Conservation (phyloP, 148 eudicot genomes). For the Chenopodium album region DNA sequence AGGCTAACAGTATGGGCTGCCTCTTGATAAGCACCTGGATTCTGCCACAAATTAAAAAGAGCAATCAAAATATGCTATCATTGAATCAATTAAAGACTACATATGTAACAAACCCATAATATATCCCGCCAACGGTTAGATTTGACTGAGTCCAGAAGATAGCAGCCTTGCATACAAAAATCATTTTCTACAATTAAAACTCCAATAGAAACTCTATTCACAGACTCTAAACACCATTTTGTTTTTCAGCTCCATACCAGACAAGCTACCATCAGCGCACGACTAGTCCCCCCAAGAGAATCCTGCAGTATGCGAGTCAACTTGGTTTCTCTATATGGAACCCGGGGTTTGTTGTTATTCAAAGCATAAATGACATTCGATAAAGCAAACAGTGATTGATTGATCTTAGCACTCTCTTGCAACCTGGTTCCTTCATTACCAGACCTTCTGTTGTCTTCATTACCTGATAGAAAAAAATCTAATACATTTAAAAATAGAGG, state of each 20-base stretch:
- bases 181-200: neutral
- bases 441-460: conserved; percentile 86
- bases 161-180: neutral
- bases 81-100: neutral
- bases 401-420: conserved; percentile 89
- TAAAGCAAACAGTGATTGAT: conserved; percentile 81
- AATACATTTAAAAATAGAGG: neutral
- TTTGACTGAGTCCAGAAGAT: neutral
- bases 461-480: conserved; percentile 45
- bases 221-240: neutral
- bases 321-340: conserved; percentile 92
- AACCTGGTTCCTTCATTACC: conserved; percentile 88
- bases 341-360: conserved; percentile 63
- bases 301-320: conserved; percentile 93
- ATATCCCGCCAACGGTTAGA: neutral
- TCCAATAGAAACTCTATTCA: neutral
- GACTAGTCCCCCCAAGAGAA: conserved; percentile 93
- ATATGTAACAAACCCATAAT: neutral
- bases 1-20: conserved; percentile 82
- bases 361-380: conserved; percentile 91
- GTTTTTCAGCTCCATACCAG: conserved; percentile 46
- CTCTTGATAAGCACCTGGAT: conserved; percentile 87
- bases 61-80: neutral
- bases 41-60: conserved; percentile 39
- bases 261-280: conserved; percentile 88